These are phyloP conservation scores for Malus hybrid DNA, from an alignment of 331 rosid species.

Conservation along the genomic window DNA sequence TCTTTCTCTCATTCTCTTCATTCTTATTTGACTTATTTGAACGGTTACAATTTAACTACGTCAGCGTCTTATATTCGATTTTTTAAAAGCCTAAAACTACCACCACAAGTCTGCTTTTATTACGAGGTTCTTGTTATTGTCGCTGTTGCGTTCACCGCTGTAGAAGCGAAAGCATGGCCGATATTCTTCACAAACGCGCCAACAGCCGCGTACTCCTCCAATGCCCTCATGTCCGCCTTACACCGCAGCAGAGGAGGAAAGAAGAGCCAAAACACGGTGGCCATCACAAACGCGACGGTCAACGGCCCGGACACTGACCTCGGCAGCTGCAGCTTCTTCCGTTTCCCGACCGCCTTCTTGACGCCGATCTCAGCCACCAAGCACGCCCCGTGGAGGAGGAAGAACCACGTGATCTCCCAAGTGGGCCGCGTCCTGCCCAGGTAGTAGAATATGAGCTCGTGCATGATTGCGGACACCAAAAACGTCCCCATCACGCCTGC, in stretches of 20 bases:
- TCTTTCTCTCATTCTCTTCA: too few species aligned
- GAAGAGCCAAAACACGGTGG: constrained; percentile 38
- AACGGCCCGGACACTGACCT: constrained; percentile 20
- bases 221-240: constrained; percentile 13
- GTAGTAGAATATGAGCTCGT: constrained; percentile 44
- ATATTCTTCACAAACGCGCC: constrained; percentile 22
- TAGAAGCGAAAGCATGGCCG: neutral
- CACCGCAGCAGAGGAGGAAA: constrained; percentile 32
- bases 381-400: constrained; percentile 35
- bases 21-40: too few species aligned
- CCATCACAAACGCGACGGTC: constrained; percentile 27
- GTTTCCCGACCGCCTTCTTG: constrained; percentile 14
- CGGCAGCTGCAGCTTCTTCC: constrained; percentile 19
- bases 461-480: constrained; percentile 42
- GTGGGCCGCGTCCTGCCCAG: constrained; percentile 32
- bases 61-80: too few species aligned
- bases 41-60: too few species aligned
- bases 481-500: constrained; percentile 25
- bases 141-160: neutral
- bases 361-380: constrained; percentile 17
- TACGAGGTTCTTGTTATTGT: neutral
- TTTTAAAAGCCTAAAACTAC: neutral
- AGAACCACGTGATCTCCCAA: constrained; percentile 42
- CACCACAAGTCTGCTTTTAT: neutral
- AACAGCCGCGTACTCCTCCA: constrained; percentile 23